phyloP scores from a whole-genome alignment of 176 grass and related monocot species.

The Avena atlantica region DNA sequence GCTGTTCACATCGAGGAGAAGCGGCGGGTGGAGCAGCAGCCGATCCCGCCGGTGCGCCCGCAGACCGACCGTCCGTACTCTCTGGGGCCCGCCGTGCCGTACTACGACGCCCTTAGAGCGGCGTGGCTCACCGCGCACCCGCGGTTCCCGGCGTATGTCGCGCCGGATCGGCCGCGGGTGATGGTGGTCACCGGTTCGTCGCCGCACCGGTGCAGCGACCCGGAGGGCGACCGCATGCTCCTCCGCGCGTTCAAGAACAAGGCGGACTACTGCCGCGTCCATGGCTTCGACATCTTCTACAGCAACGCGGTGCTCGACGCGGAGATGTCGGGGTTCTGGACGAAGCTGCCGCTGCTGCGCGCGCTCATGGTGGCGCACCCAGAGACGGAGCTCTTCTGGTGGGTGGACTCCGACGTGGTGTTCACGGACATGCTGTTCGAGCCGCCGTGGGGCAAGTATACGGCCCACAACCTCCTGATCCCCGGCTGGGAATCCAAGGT shows the following conservation, averaged over 20 bases:
- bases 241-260: constrained; percentile 91
- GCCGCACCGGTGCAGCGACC: constrained; percentile 60
- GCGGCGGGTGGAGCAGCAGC: not conserved
- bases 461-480: constrained; percentile 69
- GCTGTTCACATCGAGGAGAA: not conserved
- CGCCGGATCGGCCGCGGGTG: constrained; percentile 57
- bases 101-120: constrained; percentile 61
- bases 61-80: constrained; percentile 54
- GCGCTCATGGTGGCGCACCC: constrained; percentile 83
- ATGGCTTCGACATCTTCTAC: constrained; percentile 88
- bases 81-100: constrained; percentile 54
- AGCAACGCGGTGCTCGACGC: constrained; percentile 76
- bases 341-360: constrained; percentile 83
- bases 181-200: constrained; percentile 50
- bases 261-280: constrained; percentile 90
- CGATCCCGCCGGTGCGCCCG: constrained; percentile 43
- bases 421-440: constrained; percentile 97
- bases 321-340: constrained; percentile 86
- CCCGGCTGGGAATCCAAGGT: constrained; percentile 66
- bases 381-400: constrained; percentile 92
- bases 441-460: constrained; percentile 68
- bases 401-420: constrained; percentile 85
- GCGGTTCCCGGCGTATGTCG: constrained; percentile 52
- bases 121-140: constrained; percentile 61
- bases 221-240: constrained; percentile 75